Percentiles rank a stretch among this genome's conserved stretches.
Conservation (phyloP, 768 basidiomycete species). For the Rhizopogon rudus region DNA sequence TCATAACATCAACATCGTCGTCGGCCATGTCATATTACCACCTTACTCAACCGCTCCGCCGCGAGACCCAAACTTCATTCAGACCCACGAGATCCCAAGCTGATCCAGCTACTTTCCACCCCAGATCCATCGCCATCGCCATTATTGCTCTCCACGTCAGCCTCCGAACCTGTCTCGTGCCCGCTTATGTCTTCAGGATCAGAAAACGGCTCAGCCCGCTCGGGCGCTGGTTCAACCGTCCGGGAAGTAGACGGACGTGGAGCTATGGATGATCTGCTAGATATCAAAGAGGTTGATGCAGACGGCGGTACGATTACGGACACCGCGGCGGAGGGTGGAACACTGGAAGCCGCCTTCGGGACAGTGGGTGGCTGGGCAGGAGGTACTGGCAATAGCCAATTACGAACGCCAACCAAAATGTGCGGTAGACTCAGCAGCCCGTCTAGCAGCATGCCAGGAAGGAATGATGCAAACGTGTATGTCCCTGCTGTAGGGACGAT, state of each 20-base stretch:
- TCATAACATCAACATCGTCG: neutral
- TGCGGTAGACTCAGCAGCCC: slow-evolving; percentile 62
- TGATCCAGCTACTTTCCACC: slow-evolving; percentile 69
- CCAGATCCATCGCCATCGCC: slow-evolving; percentile 45
- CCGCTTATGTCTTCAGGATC: slow-evolving; percentile 7
- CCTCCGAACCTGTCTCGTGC: slow-evolving; percentile 53
- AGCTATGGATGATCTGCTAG: neutral
- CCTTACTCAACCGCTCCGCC: no score
- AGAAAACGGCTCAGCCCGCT: slow-evolving; percentile 8
- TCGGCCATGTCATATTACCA: neutral
- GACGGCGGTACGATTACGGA: neutral
- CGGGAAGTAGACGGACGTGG: neutral
- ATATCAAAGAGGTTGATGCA: neutral
- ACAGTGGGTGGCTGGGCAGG: slow-evolving; percentile 32
- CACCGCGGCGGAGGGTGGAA: slow-evolving; percentile 3
- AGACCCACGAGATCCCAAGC: slow-evolving; percentile 33
- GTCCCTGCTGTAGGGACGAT: slow-evolving; percentile 48
- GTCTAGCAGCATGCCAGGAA: slow-evolving; percentile 64
- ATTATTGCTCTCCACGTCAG: slow-evolving; percentile 62
- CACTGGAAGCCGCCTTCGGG: slow-evolving; percentile 12
- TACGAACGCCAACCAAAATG: slow-evolving; percentile 55
- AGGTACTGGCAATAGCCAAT: slow-evolving; percentile 50
- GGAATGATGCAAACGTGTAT: slow-evolving; percentile 63
- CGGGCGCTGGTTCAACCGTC: neutral
- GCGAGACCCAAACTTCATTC: slow-evolving; percentile 9